Evolutionary conservation across 75 land plant species (phyloP), one percentile per base, ranked within the genome.

Genomic region (Pinus tabuliformis): DNA sequence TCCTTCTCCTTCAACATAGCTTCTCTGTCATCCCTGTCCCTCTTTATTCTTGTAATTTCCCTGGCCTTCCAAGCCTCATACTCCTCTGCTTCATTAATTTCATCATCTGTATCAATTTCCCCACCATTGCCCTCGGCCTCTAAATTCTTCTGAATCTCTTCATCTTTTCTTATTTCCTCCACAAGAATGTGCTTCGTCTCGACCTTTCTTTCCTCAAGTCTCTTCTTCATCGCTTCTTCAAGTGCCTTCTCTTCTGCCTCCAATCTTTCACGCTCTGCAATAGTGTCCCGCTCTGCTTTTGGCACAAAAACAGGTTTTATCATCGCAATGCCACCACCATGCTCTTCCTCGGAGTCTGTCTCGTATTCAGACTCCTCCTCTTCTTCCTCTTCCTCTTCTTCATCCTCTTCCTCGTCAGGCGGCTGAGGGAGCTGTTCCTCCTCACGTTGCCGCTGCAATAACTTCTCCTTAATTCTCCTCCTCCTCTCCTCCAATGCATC

Each of bases 81-180:
- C 80, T 96, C 97, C 73, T 96, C 99, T 12, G 91, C 93, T 79
- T 91, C 99, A 81, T 96, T 96, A 15, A 84, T 58, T 65, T 96
- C 99, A 86, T 96, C 99, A 81, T 96, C 99, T 1, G 99, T 96
- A 33, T 96, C 97, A 28, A 96, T 86, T 57, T 93, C 99, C 39
- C 87, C 97, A 56, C 80, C 79, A 77, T 93, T 80, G 5, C 89
- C 96, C 57, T 91, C 97, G 18, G 72, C 66, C 54, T 88, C 94
- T 75, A 83, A 21, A 66, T 90, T 94, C 90, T 87, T 94, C 75
- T 80, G 90, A 18, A 91, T 88, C 80, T 94, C 91, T 78, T 94
- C 87, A 59, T 90, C 97, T 75, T 94, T 87, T 59, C 87, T 60
- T 22, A 96, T 90, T 78, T 94, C 92, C 78, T 94, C 97, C 73